Evolutionary conservation across 108 stramenopile species (phyloP), one percentile per base, ranked within the genome.

Genomic region (Thalassiosira profunda): DNA sequence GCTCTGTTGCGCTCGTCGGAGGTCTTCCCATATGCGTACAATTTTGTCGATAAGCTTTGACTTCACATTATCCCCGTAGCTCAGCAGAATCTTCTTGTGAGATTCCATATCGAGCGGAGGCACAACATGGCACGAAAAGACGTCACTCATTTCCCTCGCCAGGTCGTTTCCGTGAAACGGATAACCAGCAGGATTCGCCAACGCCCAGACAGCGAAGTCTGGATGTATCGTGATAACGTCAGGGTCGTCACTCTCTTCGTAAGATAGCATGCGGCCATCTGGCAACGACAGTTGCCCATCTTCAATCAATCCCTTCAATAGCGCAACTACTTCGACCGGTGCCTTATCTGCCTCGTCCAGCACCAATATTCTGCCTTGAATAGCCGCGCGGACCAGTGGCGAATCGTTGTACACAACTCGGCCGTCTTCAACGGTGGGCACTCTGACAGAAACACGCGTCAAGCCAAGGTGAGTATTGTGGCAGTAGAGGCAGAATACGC

Each of bases 311-410:
- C 84, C 76, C 63, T 96, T 96, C 28, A 98, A 57, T 15, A 98
- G 43, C 1, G 88, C 81, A 11, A 95, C 80, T 7, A 98, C 97
- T 42, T 96, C 95, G 2, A 81, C 65, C 26, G 94, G 94, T 23
- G 97, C 97, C 64, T 98, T 97, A 72, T 98, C 97, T 11, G 93
- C 94, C 79, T 98, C 97, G 58, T 98, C 97, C 3, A 98, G 48
- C 12, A 98, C 86, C 17, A 95, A 72, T n/a, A 70, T 67, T 0
- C 92, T 68, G 2, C 97, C 97, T 2, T 84, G 24, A 26, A 61
- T 76, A 8, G 82, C 88, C 7, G 97, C 97, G 42, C 88, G 51
- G 10, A 95, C 82, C 38, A 98, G 72, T 6, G 95, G 90, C 0
- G 92, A 89, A 74, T 98, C 95, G 26, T 72, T 72, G 55, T 72